Conservation (phyloP, 495 filamentous ascomycete genomes). For the Daldinia vernicosa region DNA sequence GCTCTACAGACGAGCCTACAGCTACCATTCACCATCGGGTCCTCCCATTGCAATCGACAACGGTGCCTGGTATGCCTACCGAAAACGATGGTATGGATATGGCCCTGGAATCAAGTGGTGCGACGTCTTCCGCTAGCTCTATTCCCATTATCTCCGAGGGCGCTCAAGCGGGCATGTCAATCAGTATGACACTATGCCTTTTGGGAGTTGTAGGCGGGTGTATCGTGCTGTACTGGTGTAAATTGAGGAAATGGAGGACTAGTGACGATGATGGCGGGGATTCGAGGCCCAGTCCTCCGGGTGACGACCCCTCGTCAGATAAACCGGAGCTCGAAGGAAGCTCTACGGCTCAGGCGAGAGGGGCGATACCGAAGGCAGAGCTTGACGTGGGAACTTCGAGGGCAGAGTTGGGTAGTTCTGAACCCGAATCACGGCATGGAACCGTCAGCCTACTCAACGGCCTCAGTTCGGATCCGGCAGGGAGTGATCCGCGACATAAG, state of each 20-base stretch:
- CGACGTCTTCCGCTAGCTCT: background rate
- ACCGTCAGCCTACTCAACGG: background rate
- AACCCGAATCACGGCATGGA: background rate
- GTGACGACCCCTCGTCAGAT: background rate
- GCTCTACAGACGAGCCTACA: background rate
- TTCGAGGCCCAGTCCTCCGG: background rate
- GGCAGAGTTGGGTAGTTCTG: background rate
- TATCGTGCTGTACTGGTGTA: background rate
- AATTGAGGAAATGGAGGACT: background rate
- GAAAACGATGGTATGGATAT: background rate
- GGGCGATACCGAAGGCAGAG: slow-evolving; percentile 9
- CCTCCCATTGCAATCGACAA: slow-evolving; percentile 12
- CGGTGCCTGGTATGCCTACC: background rate
- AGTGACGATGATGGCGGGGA: background rate
- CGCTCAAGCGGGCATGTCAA: background rate
- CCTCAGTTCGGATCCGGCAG: background rate
- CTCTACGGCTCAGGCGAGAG: background rate
- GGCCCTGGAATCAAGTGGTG: background rate
- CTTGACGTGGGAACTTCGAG: slow-evolving; percentile 12
- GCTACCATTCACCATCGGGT: slow-evolving; percentile 5
- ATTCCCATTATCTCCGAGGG: background rate
- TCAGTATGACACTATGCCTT: background rate
- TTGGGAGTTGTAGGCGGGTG: background rate
- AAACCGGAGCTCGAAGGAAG: slow-evolving; percentile 14
- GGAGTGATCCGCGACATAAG: background rate